Percentiles rank a stretch among this genome's conserved stretches.
Evolutionary conservation across 169 alveolate species (phyloP).

Genomic region (Cryptosporidium parvum): DNA sequence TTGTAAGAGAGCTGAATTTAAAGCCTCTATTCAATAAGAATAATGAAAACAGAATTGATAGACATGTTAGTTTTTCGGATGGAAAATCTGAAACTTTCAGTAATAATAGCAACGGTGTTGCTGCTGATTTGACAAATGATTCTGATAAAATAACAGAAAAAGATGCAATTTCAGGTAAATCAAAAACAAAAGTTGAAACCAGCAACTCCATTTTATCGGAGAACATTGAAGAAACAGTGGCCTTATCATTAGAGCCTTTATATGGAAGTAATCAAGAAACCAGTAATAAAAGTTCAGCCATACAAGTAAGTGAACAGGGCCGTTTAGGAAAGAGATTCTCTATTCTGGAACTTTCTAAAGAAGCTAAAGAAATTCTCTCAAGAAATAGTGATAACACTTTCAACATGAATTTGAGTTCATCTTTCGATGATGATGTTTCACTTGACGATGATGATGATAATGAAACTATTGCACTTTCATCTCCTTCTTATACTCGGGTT

Average conservation of each 20-base stretch:
- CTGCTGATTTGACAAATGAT: too few species aligned
- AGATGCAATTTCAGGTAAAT: too few species aligned
- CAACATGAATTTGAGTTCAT: neutral
- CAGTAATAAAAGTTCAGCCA: neutral
- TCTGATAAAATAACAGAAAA: neutral
- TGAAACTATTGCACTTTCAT: slow-evolving; percentile 65
- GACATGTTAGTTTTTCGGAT: slow-evolving; percentile 12
- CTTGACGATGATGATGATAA: slow-evolving; percentile 42
- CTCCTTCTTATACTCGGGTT: slow-evolving; percentile 63
- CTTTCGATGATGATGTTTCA: neutral
- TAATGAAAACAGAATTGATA: neutral
- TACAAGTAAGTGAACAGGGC: neutral
- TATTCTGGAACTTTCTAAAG: slow-evolving; percentile 37
- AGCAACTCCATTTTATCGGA: neutral
- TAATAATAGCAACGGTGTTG: neutral
- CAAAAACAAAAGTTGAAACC: neutral
- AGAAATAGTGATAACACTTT: neutral
- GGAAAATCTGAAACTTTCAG: neutral
- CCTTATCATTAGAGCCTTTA: slow-evolving; percentile 1
- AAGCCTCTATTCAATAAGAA: slow-evolving; percentile 51
- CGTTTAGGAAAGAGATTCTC: neutral
- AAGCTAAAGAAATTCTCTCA: slow-evolving; percentile 53
- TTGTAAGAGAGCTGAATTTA: slow-evolving; percentile 44
- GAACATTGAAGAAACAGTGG: slow-evolving; percentile 30
- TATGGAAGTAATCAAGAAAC: neutral